Base-by-base conservation (phyloP, 129 eudicot species). In the Kitagawia praeruptora region DNA sequence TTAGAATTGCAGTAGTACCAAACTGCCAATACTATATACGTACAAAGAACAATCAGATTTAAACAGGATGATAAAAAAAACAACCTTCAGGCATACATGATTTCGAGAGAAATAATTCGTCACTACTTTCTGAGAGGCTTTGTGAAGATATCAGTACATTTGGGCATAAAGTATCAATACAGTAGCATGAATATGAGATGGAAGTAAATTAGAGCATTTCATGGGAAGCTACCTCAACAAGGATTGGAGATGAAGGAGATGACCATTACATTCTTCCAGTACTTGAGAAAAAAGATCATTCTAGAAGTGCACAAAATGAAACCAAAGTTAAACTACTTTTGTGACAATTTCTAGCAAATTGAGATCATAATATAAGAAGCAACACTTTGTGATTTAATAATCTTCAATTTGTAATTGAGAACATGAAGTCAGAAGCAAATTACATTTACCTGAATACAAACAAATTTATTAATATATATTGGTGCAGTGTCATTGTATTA, bases 231-330 rank as follows among this genome's bases (percentile, higher is more conserved):
- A 92, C 98, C 93, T 90, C 69, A 91, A 84, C 81, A 92, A 82
- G 76, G 91, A 84, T 69, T 89, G 81, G 70, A 89, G 91, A 15
- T 88, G 94, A 85, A 74, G 91, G 81, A 79, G 76, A 83, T 90
- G 96, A 12, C 81, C 85, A 16, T 79, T 80, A 67, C 96, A 94
- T 83, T 95, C 98, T 88, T 91, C 87, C 6, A 92, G 82, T 15
- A 92, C 97, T 88, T 94, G 93, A 72, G 84, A 84, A 84, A 88
- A 92, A 77, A 94, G 79, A 78, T 95, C 92, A 80, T 81, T 88
- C 97, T 94, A 67, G 34, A 79, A 75, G 78, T 39, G 79, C 15
- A 89, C 16, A 31, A 61, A 34, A 53, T 18, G 13, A 47, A 11
- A 21, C 51, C 39, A 75, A 15, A 46, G 51, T 46, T 73, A 67